phyloP scores from a whole-genome alignment of 192 early-diverging fungal genomes.

The Umbelopsis sp. region DNA sequence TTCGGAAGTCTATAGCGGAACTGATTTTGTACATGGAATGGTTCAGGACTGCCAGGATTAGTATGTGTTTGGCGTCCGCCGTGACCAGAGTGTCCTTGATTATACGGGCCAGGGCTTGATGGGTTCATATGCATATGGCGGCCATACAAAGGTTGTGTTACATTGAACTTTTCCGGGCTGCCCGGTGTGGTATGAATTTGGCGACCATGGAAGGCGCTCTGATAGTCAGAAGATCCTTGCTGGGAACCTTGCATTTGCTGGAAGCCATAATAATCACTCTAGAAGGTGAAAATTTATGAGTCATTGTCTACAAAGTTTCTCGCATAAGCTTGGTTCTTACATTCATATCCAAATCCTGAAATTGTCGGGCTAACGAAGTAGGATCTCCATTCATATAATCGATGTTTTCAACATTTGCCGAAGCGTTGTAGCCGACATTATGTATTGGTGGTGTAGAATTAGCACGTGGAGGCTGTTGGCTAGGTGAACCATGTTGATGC shows the following conservation, averaged over 20 bases:
- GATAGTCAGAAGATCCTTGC: background rate
- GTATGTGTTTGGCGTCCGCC: constrained; percentile 15
- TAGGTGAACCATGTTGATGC: background rate
- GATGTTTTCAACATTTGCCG: background rate
- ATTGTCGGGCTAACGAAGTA: background rate
- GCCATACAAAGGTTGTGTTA: constrained; percentile 2
- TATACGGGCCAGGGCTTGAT: constrained; percentile 4
- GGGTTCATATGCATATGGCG: constrained; percentile 9
- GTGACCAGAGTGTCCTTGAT: background rate
- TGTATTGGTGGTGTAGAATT: constrained; percentile 10
- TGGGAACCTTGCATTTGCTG: constrained; percentile 8
- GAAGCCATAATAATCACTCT: constrained; percentile 9
- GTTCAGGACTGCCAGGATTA: constrained; percentile 15
- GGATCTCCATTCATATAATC: constrained; percentile 12
- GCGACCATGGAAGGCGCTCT: background rate
- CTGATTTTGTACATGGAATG: background rate
- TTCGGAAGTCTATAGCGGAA: constrained; percentile 5
- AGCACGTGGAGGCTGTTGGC: constrained; percentile 9
- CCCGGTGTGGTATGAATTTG: constrained; percentile 16
- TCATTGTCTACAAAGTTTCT: background rate
- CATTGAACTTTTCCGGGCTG: constrained; percentile 3
- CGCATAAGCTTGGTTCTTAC: background rate
- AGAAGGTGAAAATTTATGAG: background rate
- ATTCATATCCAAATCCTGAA: constrained; percentile 6
- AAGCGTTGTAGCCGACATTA: background rate